A percentile compares a stretch with the other conserved stretches of the same genome.
Conservation (phyloP, 805 yeast species). For the Ogataea neopini region DNA sequence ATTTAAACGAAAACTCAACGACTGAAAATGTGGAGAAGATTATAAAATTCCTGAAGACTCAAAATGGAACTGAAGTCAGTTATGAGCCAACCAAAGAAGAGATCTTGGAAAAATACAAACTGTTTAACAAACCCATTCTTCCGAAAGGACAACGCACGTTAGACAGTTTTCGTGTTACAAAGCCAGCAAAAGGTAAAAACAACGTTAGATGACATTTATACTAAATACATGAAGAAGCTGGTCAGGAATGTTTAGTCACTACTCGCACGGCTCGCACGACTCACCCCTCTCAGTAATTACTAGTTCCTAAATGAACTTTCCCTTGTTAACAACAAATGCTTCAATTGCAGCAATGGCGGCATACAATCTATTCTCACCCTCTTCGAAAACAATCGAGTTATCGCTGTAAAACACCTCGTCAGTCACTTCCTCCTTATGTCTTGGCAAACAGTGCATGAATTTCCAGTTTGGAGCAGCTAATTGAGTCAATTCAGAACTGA, state of each 20-base stretch:
- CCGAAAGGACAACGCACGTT: neutral
- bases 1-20: slow-evolving; percentile 44
- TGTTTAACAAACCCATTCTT: neutral
- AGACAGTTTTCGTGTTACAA: neutral
- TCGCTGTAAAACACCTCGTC: slow-evolving; percentile 90
- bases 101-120: neutral
- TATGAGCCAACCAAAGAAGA: neutral
- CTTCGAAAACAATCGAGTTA: slow-evolving; percentile 84
- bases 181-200: neutral
- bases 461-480: slow-evolving; percentile 74
- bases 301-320: slow-evolving; percentile 44
- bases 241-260: too few species aligned
- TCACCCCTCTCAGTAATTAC: too few species aligned
- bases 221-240: neutral
- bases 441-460: slow-evolving; percentile 97
- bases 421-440: slow-evolving; percentile 91
- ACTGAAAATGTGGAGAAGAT: slow-evolving; percentile 40
- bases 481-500: slow-evolving; percentile 63
- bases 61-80: neutral
- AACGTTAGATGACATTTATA: slow-evolving; percentile 1
- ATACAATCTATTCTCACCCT: slow-evolving; percentile 94
- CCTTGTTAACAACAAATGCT: slow-evolving; percentile 84
- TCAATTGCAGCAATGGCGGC: slow-evolving; percentile 96
- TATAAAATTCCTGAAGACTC: neutral
- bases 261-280: too few species aligned